Conservation (phyloP, 163 green algal genomes). For the Volvox carteri region DNA sequence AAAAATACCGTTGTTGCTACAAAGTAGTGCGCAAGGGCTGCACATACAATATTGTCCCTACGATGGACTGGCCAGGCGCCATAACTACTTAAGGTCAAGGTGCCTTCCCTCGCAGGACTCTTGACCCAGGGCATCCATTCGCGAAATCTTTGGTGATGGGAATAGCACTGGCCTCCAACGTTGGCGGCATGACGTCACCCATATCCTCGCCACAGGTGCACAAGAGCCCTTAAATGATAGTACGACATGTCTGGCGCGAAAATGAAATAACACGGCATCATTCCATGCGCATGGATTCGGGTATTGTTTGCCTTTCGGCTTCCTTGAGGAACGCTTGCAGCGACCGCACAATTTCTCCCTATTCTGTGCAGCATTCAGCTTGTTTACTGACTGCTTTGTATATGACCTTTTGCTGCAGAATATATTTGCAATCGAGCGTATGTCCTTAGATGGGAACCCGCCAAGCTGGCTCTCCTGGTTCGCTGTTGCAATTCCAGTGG, state of each 20-base stretch:
- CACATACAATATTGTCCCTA: too few species aligned
- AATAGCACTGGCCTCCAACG: constrained; percentile 84
- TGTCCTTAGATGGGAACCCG: constrained; percentile 73
- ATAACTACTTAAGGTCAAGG: too few species aligned
- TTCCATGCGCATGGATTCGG: background rate
- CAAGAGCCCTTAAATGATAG: too few species aligned
- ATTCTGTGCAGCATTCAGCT: too few species aligned
- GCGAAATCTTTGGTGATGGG: constrained; percentile 78
- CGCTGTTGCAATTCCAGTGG: constrained; percentile 80
- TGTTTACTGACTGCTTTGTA: background rate
- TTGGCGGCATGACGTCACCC: constrained; percentile 86
- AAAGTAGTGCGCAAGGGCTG: too few species aligned
- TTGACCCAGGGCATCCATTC: constrained; percentile 70
- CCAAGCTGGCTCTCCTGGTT: constrained; percentile 87
- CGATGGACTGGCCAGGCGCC: too few species aligned
- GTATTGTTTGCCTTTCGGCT: background rate
- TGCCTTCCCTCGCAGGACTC: constrained; percentile 62
- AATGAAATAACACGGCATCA: too few species aligned
- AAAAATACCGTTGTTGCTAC: too few species aligned
- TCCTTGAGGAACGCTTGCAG: too few species aligned
- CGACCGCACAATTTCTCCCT: too few species aligned
- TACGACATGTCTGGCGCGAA: too few species aligned
- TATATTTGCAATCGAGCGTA: constrained; percentile 88
- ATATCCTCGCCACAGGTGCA: constrained; percentile 75
- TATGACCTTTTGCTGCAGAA: constrained; percentile 82